Evolutionary conservation across 2,329 filamentous ascomycete species (phyloP).

Genomic region (Aplosporella prunicola): DNA sequence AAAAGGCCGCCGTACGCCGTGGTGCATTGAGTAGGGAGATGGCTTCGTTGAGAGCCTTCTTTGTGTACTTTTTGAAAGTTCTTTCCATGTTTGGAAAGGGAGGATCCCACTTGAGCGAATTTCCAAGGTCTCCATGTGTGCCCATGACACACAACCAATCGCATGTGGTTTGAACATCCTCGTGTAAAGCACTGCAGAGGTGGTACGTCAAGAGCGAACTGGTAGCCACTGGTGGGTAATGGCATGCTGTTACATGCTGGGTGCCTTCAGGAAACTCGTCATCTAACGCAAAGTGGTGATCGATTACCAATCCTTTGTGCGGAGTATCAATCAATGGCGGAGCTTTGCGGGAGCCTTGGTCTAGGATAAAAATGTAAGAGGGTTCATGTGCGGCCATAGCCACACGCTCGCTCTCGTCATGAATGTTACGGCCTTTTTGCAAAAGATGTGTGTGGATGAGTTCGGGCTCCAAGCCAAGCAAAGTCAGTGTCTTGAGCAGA

Average conservation of each 20-base stretch:
- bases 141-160: conserved; percentile 56
- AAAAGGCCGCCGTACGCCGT: conserved; percentile 50
- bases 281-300: conserved; percentile 49
- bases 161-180: conserved; percentile 39
- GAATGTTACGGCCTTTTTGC: conserved; percentile 50
- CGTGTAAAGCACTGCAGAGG: conserved; percentile 50
- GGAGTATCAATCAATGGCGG: conserved; percentile 42
- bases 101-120: conserved; percentile 53
- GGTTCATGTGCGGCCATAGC: conserved; percentile 46
- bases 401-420: conserved; percentile 43
- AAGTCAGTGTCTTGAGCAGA: conserved; percentile 48
- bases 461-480: conserved; percentile 46
- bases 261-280: conserved; percentile 49
- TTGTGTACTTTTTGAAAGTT: conserved; percentile 46
- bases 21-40: conserved; percentile 58
- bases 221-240: conserved; percentile 56
- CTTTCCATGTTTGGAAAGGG: conserved; percentile 58
- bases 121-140: conserved; percentile 58
- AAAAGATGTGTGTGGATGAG: conserved; percentile 51
- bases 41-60: conserved; percentile 53
- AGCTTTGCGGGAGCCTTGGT: conserved; percentile 52
- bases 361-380: conserved; percentile 53
- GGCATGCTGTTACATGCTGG: conserved; percentile 51
- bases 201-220: conserved; percentile 55
- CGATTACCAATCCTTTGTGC: conserved; percentile 50